Evolutionary conservation across 1,284 basidiomycete genomes (phyloP).

Genomic region (Chondrostereum purpureum): DNA sequence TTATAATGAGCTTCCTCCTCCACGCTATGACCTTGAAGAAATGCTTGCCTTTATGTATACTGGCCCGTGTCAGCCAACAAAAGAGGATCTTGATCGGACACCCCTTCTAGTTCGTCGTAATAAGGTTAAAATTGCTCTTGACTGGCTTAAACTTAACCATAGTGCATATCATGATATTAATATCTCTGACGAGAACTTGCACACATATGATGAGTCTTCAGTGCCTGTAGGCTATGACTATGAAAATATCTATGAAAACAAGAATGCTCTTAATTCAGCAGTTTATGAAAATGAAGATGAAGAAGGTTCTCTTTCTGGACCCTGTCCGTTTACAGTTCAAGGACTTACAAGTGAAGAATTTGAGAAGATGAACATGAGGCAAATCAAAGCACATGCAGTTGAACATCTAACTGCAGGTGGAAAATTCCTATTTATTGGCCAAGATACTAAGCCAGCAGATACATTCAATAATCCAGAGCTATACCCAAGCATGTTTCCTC

Average conservation of each 20-base stretch:
- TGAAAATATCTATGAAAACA: conserved; percentile 3
- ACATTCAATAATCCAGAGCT: conserved; percentile 7
- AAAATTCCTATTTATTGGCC: conserved; percentile 2
- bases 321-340: conserved; percentile 1
- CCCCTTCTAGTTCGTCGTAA: conserved; percentile 20
- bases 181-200: conserved; percentile 20
- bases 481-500: too few species aligned
- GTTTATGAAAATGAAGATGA: conserved; percentile 10
- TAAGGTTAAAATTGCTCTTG: conserved; percentile 16
- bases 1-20: conserved; percentile 4
- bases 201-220: conserved; percentile 14
- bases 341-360: conserved; percentile 2
- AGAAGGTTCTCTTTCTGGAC: conserved; percentile 1
- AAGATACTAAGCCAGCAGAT: too few species aligned
- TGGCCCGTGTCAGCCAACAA: conserved; percentile 15
- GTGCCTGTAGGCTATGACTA: conserved; percentile 17
- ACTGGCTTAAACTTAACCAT: conserved; percentile 28
- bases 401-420: too few species aligned
- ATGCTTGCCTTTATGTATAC: conserved; percentile 18
- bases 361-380: neutral
- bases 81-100: conserved; percentile 18
- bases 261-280: conserved; percentile 11
- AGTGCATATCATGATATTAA: conserved; percentile 18
- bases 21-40: conserved; percentile 12
- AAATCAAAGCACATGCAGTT: conserved; percentile 3